These are phyloP conservation scores for Myxozyma sirexii DNA, from an alignment of 805 yeast species.

Conservation along the genomic window DNA sequence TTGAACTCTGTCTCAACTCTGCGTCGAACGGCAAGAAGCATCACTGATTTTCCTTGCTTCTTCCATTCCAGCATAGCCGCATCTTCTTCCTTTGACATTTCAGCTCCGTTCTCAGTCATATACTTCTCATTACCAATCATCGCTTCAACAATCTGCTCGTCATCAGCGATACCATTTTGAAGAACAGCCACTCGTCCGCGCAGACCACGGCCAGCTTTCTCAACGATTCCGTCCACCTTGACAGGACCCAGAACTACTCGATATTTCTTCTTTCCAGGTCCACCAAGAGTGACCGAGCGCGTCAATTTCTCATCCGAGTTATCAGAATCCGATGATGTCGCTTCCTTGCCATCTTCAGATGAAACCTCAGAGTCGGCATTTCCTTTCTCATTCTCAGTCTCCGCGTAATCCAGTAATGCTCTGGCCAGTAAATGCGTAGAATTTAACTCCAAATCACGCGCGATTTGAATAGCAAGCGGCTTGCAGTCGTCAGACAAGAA, in stretches of 20 bases:
- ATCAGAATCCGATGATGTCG: not conserved
- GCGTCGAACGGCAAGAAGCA: slow-evolving; percentile 52
- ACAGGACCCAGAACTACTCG: slow-evolving; percentile 27
- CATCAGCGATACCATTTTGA: slow-evolving; percentile 10
- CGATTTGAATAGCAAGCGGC: slow-evolving; percentile 49
- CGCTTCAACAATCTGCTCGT: slow-evolving; percentile 27
- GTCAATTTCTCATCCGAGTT: not conserved
- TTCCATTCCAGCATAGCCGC: slow-evolving; percentile 57
- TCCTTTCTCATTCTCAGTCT: slow-evolving; percentile 26
- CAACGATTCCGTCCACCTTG: slow-evolving; percentile 53
- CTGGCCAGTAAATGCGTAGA: slow-evolving; percentile 71
- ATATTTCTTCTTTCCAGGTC: not conserved
- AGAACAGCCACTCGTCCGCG: slow-evolving; percentile 48
- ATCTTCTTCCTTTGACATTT: slow-evolving; percentile 44
- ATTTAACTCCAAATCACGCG: slow-evolving; percentile 61
- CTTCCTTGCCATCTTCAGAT: not conserved
- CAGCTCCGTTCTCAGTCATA: slow-evolving; percentile 52
- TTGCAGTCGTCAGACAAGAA: slow-evolving; percentile 35
- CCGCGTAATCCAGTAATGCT: slow-evolving; percentile 54
- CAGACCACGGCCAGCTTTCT: slow-evolving; percentile 64
- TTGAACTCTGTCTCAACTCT: slow-evolving; percentile 42
- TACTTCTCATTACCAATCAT: slow-evolving; percentile 63
- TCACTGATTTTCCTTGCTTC: slow-evolving; percentile 62
- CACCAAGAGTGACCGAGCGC: not conserved
- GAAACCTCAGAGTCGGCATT: not conserved